Evolutionary conservation across 306 rosid genomes (phyloP).

Genomic region (Quercus bicolor): DNA sequence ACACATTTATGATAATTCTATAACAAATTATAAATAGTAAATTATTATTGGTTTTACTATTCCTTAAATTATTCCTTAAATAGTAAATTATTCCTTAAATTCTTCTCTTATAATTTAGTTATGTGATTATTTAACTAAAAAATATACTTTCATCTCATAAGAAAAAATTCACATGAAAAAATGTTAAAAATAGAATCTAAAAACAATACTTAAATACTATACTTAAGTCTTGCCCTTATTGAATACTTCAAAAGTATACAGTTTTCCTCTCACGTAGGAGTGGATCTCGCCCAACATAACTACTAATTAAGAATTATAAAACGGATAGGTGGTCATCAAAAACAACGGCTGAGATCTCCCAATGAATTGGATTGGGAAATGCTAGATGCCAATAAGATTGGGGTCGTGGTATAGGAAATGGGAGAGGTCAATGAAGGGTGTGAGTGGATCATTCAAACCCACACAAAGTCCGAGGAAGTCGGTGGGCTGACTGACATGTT

Average conservation of each 20-base stretch:
- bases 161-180: rapidly evolving
- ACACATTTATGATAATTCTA: no score
- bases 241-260: rapidly evolving
- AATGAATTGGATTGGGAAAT: not conserved
- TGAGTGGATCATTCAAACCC: conserved; percentile 12
- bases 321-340: not conserved
- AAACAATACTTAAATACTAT: rapidly evolving
- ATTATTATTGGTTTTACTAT: no score
- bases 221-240: rapidly evolving
- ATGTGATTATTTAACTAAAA: no score
- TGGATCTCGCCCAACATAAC: not conserved
- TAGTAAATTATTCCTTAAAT: no score
- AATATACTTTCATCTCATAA: no score
- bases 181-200: rapidly evolving
- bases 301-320: not conserved
- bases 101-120: rapidly evolving
- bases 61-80: no score
- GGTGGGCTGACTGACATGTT: conserved; percentile 39
- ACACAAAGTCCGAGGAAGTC: conserved; percentile 37
- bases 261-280: no score
- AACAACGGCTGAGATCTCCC: not conserved
- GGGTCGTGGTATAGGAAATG: not conserved
- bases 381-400: no score
- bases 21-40: no score
- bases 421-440: conserved; percentile 25